Base-by-base conservation (phyloP, 1,284 basidiomycete species). In the Volvariella surrecta region DNA sequence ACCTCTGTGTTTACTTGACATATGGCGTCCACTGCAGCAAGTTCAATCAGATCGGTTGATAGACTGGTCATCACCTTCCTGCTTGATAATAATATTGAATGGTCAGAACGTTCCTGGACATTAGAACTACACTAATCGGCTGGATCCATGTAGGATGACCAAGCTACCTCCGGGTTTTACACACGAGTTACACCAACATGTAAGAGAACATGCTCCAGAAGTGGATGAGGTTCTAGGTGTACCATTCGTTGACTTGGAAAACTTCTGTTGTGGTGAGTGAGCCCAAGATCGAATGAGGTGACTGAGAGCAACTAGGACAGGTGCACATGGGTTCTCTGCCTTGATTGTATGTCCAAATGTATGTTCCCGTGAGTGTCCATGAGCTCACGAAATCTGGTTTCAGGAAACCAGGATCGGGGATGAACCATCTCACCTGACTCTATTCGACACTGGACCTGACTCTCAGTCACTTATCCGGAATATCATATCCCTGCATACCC, bases 381-480 rank as follows among this genome's bases (percentile, higher is more conserved):
- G 32, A 18, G 1, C 3, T 22, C 19, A 39, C n/a, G 37, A 22
- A 31, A 45, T 24, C 35, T 39, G 37, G 31, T 38, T 9, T 40
- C 54, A 82, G 78, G 75, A 79, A 66, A 80, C 79, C 0, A 61
- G 67, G 50, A 57, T 69, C 6, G 58, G 67, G 19, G 75, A 65
- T 4, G 61, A 69, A 42, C 45, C 59, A 47, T 53, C 66, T 11
- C 73, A 77, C 48, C 63, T 70, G 15, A 79, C 79, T 7, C 70
- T 90, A 24, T 88, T 90, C 55, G 89, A 91, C 60, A 81, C 83
- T 3, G 89, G 87, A 0, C 87, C 89, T 4, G 88, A 91, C 54
- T 74, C 75, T 9, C 67, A 66, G 22, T 77, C 79, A 31, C 76
- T 91, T 50, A 71, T 78, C 20, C 76, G 85, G 42, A 91, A 90